phyloP scores from a whole-genome alignment of 2,329 filamentous ascomycete species.

The Fusarium mexicanum region DNA sequence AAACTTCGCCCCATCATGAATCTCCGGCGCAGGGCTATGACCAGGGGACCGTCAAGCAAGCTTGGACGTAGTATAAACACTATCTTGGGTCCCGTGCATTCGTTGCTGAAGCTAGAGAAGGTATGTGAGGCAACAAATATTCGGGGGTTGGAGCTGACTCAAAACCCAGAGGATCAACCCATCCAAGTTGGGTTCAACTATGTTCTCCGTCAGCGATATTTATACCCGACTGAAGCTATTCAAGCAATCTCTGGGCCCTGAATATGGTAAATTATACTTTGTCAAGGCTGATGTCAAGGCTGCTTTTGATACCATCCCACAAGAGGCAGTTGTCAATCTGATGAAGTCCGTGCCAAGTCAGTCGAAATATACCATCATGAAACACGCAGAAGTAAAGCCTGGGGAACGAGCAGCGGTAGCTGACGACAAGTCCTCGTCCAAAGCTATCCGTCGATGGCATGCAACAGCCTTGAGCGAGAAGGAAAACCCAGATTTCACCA shows the following conservation, averaged over 20 bases:
- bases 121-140: constrained; percentile 51
- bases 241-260: constrained; percentile 59
- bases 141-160: constrained; percentile 21
- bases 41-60: constrained; percentile 70
- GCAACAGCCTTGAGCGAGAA: constrained; percentile 58
- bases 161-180: constrained; percentile 57
- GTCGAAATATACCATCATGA: constrained; percentile 74
- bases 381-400: constrained; percentile 77
- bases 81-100: constrained; percentile 76
- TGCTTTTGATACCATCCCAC: constrained; percentile 96
- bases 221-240: constrained; percentile 78
- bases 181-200: constrained; percentile 75
- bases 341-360: constrained; percentile 67
- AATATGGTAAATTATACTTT: constrained; percentile 73
- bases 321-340: constrained; percentile 75
- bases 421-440: constrained; percentile 43
- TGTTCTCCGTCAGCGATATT: constrained; percentile 85
- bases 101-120: constrained; percentile 82
- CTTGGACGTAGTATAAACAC: constrained; percentile 55
- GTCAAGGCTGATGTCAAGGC: constrained; percentile 91
- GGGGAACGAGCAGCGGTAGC: constrained; percentile 44
- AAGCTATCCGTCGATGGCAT: constrained; percentile 61
- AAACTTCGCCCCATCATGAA: constrained; percentile 90
- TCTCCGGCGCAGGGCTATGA: constrained; percentile 71
- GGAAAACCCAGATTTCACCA: constrained; percentile 56